Base-by-base conservation (phyloP, 2,329 filamentous ascomycete species). In the Microcyclosporella mali region DNA sequence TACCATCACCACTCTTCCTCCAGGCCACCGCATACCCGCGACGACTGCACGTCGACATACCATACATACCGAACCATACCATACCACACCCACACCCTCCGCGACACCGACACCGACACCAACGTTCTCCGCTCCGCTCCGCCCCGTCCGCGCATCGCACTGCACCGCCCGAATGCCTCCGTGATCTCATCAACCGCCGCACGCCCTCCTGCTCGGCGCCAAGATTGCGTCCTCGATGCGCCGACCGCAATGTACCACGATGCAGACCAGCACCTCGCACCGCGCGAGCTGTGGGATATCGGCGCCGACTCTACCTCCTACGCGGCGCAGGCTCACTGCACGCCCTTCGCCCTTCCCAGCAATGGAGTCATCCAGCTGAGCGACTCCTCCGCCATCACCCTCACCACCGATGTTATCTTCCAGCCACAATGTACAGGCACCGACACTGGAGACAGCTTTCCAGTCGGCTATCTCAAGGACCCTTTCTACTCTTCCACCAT, bases 401-500 rank as follows among this genome's bases (percentile, higher is more conserved):
- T 86, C 53, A 72, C 74, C 36, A 66, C 72, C 46, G 70, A 77
- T 48, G 77, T 77, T 54, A 64, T 81, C 49, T 85, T 80, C 65
- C 73, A 72, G 27, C 78, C 78, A 8, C 63, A 69, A 41, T 83
- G 80, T 62, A 70, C 70, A 19, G 66, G 69, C 14, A 44, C 40
- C 10, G 60, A 69, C 45, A 64, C 67, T 44, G 62, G 64, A 34
- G 65, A 71, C 51, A 58, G 69, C 51, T 69, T 71, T 32, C 70
- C 72, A 47, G 66, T 82, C 50, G 77, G 82, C 47, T 80, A 88
- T 64, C 78, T 86, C 41, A 75, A 79, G 50, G 87, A 94, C 58
- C 88, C 88, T 7, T 98, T 98, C 66, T 95, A 94, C 66, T 84
- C 89, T 41, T 95, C 89, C 29, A 88, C 87, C 15, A 90, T 92